A percentile compares a stretch with the other conserved stretches of the same genome.
phyloP scores from a whole-genome alignment of 192 early-diverging fungal species.

The Physocladia obscura region DNA sequence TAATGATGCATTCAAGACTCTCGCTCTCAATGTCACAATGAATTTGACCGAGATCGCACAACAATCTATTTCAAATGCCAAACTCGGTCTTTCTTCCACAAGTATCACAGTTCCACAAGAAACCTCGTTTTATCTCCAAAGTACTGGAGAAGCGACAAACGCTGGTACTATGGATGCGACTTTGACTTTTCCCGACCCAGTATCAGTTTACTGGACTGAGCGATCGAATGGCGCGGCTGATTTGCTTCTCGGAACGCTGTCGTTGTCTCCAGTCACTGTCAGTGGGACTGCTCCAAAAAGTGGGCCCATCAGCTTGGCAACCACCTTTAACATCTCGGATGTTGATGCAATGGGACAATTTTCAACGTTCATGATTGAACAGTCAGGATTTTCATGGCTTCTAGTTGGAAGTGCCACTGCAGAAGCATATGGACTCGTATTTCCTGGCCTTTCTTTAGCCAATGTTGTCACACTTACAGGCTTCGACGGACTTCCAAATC shows the following conservation, averaged over 20 bases:
- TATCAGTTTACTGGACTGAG: constrained; percentile 32
- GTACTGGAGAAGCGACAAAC: constrained; percentile 28
- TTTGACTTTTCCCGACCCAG: constrained; percentile 19
- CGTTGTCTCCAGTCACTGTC: constrained; percentile 25
- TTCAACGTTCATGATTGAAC: constrained; percentile 24
- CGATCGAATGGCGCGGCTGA: constrained; percentile 23
- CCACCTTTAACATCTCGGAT: constrained; percentile 5
- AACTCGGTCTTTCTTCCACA: background rate
- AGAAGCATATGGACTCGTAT: constrained; percentile 24
- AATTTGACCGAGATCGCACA: constrained; percentile 13
- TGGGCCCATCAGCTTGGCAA: constrained; percentile 25
- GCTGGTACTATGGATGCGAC: constrained; percentile 33
- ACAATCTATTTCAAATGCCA: background rate
- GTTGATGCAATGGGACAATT: constrained; percentile 23
- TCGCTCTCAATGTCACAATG: constrained; percentile 11
- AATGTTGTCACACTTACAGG: constrained; percentile 21
- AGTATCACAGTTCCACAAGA: background rate
- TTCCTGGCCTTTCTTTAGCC: constrained; percentile 31
- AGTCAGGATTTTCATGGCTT: constrained; percentile 25
- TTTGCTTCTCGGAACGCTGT: constrained; percentile 21
- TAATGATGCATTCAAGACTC: constrained; percentile 1
- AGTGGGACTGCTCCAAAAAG: constrained; percentile 1
- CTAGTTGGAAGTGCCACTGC: constrained; percentile 12
- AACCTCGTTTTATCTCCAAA: background rate
- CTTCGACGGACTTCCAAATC: background rate